phyloP scores from a whole-genome alignment of 495 filamentous ascomycete genomes.

The Hypoxylon perforatum region DNA sequence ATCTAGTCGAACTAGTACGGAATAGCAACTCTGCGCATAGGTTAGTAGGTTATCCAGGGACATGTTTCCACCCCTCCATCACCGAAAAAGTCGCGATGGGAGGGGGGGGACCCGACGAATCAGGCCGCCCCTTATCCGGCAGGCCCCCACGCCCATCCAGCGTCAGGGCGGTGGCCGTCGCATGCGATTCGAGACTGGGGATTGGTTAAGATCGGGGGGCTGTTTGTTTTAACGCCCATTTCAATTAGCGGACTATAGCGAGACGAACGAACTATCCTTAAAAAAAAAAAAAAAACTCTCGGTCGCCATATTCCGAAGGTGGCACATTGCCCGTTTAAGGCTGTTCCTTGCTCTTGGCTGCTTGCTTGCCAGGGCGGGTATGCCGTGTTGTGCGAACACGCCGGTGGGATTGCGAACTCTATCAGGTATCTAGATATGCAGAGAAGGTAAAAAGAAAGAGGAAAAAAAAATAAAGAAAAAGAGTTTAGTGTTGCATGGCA shows the following conservation, averaged over 20 bases:
- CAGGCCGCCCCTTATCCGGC: not conserved
- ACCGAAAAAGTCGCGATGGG: constrained; percentile 21
- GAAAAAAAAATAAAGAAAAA: not conserved
- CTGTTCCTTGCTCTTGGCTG: too few species aligned
- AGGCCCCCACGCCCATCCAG: constrained; percentile 18
- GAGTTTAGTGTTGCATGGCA: constrained; percentile 17
- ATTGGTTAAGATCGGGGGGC: constrained; percentile 23
- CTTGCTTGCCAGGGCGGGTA: constrained; percentile 11
- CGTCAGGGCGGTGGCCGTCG: constrained; percentile 15
- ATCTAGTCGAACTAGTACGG: not conserved
- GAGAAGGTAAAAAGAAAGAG: not conserved
- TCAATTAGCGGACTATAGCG: constrained; percentile 11
- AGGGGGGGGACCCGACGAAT: constrained; percentile 27
- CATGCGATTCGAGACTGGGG: too few species aligned
- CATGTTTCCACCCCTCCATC: not conserved
- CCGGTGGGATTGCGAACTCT: not conserved
- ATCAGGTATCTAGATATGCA: too few species aligned
- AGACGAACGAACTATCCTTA: constrained; percentile 7
- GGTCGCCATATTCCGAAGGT: constrained; percentile 37
- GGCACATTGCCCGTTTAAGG: constrained; percentile 17
- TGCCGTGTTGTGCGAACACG: constrained; percentile 4
- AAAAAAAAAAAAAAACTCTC: too few species aligned
- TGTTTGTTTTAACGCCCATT: constrained; percentile 8
- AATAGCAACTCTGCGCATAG: too few species aligned
- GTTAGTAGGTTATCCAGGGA: constrained; percentile 4